Evolutionary conservation across 2,329 filamentous ascomycete genomes (phyloP), one percentile per base, ranked within the genome.

Genomic region (Chrysosporium queenslandicum): DNA sequence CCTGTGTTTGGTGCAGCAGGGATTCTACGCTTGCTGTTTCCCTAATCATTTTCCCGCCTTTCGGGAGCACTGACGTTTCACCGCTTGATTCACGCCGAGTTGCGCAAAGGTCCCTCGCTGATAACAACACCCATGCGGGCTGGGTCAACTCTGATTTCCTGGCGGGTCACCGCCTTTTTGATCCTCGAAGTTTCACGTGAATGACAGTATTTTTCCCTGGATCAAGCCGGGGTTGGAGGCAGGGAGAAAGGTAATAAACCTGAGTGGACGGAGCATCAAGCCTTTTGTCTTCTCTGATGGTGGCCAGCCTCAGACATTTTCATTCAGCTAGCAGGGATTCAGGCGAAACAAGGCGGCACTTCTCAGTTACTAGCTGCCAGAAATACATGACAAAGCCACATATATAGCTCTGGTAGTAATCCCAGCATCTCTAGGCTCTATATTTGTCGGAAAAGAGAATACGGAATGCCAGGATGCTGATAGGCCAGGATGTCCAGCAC

Each of bases 241-340:
- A 14, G n/a, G n/a, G n/a, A 25, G 20, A 25, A 25, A 27, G 14
- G 21, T 11, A 4, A 12, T 1, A 9, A 4, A 42, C n/a, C n/a
- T n/a, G n/a, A n/a, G n/a, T n/a, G n/a, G n/a, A n/a, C n/a, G n/a
- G n/a, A n/a, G n/a, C n/a, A 25, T 18, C 16, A 34, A 36, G 18
- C 29, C 43, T 46, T 25, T 36, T 29, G 4, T 9, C 27, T 25
- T 36, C n/a, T n/a, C n/a, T n/a, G n/a, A n/a, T n/a, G n/a, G n/a
- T 25, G 11, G 34, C 21, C 45, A 47, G 45, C 32, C 45, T 47
- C 30, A 47, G 29, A 47, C 45, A 47, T 29, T 25, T n/a, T 18
- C 5, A 12, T 47, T 16, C 16, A 7, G 20, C 30, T 32, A 25
- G 45, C 45, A 47, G 45, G 45, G 45, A 27, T 47, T n/a, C 45